Evolutionary conservation across 345 rosid genomes (phyloP).

Genomic region (Raphanus raphanistrum): DNA sequence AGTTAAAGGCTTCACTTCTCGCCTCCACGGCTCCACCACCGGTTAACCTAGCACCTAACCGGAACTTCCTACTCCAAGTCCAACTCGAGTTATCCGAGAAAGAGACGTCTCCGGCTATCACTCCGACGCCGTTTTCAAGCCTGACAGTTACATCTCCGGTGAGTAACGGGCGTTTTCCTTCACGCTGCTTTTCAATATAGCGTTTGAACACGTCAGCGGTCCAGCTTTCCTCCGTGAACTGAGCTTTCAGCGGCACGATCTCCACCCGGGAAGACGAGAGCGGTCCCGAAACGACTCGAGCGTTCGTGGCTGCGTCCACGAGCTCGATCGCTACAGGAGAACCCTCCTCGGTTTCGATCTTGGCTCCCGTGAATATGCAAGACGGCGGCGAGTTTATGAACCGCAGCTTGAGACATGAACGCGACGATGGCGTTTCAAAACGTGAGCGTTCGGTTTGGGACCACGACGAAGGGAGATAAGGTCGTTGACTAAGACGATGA

Average conservation of each 20-base stretch:
- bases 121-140: constrained; percentile 53
- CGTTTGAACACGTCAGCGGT: constrained; percentile 44
- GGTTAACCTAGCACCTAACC: constrained; percentile 61
- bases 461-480: constrained; percentile 7
- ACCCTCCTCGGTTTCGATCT: constrained; percentile 49
- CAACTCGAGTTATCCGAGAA: constrained; percentile 89
- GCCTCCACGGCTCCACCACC: constrained; percentile 58
- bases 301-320: constrained; percentile 45
- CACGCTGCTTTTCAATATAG: constrained; percentile 54
- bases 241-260: constrained; percentile 63
- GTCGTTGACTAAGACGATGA: constrained; percentile 20
- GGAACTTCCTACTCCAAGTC: constrained; percentile 67
- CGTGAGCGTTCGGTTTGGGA: constrained; percentile 37
- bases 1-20: constrained; percentile 59
- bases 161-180: constrained; percentile 66
- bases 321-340: constrained; percentile 47
- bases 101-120: constrained; percentile 28
- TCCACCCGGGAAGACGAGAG: constrained; percentile 54
- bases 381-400: constrained; percentile 44
- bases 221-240: constrained; percentile 63
- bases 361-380: constrained; percentile 60
- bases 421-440: constrained; percentile 33
- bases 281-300: constrained; percentile 45
- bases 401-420: constrained; percentile 43
- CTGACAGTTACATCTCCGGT: constrained; percentile 56